Percentiles rank a stretch among this genome's conserved stretches.
These are phyloP conservation scores for Trypanosoma theileri DNA, from an alignment of 208 protist genomes.

Conservation along the genomic window DNA sequence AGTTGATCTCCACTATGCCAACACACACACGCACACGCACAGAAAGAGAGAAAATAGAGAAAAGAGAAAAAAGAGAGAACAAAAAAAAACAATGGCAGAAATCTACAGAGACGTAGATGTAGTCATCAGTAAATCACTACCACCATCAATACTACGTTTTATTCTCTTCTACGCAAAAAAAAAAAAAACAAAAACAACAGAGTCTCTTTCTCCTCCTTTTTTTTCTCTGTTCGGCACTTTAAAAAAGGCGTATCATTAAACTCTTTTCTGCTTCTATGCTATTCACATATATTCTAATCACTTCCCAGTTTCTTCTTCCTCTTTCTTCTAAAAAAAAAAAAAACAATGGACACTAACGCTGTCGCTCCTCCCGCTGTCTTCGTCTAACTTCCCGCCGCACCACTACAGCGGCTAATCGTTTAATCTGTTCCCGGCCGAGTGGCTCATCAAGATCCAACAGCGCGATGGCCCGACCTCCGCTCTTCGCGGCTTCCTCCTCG, in stretches of 20 bases:
- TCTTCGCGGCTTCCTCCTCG: background rate
- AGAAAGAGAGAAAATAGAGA: background rate
- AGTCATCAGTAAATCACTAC: too few species aligned
- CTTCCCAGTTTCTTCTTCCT: background rate
- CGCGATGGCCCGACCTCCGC: background rate
- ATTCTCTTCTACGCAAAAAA: background rate
- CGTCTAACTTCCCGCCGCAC: constrained; percentile 35
- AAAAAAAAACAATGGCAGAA: constrained; percentile 4
- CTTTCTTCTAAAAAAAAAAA: background rate
- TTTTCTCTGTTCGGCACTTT: too few species aligned
- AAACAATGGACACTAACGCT: background rate
- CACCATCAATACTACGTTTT: background rate
- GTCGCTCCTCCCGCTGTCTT: constrained; percentile 28
- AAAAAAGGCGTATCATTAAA: too few species aligned
- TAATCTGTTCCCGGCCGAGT: constrained; percentile 61
- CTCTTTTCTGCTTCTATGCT: too few species aligned
- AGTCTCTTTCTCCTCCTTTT: too few species aligned
- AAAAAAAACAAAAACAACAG: too few species aligned
- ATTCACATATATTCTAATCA: background rate
- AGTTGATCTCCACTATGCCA: too few species aligned
- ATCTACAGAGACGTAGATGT: constrained; percentile 1
- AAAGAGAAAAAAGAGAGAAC: background rate
- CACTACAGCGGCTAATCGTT: constrained; percentile 52
- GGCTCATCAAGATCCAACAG: constrained; percentile 40
- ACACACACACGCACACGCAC: background rate